Conservation (phyloP, 2,329 filamentous ascomycete genomes). For the Paraconiothyrium sp. region DNA sequence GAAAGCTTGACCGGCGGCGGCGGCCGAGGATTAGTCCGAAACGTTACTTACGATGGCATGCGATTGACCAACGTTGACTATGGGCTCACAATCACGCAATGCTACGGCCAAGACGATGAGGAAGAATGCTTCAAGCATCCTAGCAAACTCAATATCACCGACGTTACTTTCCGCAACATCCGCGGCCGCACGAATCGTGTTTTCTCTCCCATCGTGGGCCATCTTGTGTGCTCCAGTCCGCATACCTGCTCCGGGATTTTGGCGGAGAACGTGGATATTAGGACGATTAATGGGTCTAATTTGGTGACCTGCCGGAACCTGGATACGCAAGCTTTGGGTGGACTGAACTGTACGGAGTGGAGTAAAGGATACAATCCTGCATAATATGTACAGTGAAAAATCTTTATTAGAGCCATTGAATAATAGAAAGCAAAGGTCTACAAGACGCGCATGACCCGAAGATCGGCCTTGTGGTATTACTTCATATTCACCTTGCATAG, state of each 20-base stretch:
- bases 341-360: slow-evolving; percentile 23
- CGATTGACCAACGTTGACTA: slow-evolving; percentile 70
- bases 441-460: neutral
- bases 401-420: neutral
- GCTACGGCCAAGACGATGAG: slow-evolving; percentile 69
- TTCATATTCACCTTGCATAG: too few relatives aligned
- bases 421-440: neutral
- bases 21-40: slow-evolving; percentile 68
- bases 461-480: too few relatives aligned
- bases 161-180: slow-evolving; percentile 67
- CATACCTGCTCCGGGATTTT: slow-evolving; percentile 25
- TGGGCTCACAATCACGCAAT: slow-evolving; percentile 70
- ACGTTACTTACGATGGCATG: slow-evolving; percentile 74
- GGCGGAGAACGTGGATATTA: slow-evolving; percentile 26
- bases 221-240: slow-evolving; percentile 55
- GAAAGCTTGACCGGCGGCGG: slow-evolving; percentile 72
- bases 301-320: slow-evolving; percentile 27
- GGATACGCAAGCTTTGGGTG: slow-evolving; percentile 20
- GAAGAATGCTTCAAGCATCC: slow-evolving; percentile 63
- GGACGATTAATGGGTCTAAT: slow-evolving; percentile 25
- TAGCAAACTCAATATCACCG: slow-evolving; percentile 63
- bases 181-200: slow-evolving; percentile 61
- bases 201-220: slow-evolving; percentile 53
- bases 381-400: neutral
- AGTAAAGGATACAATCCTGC: slow-evolving; percentile 4